A percentile compares a stretch with the other conserved stretches of the same genome.
These are phyloP conservation scores for Ambrosiella xylebori DNA, from an alignment of 2,329 filamentous ascomycete species.

Conservation along the genomic window DNA sequence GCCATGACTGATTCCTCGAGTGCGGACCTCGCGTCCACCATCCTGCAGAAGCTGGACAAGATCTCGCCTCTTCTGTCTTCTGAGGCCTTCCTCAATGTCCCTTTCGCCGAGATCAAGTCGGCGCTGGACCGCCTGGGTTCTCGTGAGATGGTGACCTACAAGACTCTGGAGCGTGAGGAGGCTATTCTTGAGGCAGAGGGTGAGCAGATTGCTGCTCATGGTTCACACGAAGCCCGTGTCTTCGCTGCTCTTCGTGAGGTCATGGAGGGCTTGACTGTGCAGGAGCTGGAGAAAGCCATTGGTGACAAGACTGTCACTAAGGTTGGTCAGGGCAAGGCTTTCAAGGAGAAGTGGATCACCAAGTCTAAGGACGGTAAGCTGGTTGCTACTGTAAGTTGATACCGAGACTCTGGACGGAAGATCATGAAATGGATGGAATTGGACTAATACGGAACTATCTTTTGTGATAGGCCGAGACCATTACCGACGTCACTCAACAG, in stretches of 20 bases:
- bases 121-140: slow-evolving; percentile 73
- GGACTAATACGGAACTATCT: not conserved
- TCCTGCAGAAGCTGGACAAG: slow-evolving; percentile 49
- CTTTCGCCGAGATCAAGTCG: slow-evolving; percentile 60
- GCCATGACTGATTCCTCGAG: slow-evolving; percentile 25
- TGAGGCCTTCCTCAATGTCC: slow-evolving; percentile 49
- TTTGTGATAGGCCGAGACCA: slow-evolving; percentile 41
- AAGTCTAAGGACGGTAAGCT: slow-evolving; percentile 42
- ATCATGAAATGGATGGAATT: not conserved
- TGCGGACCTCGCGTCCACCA: slow-evolving; percentile 43
- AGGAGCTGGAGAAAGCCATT: slow-evolving; percentile 51
- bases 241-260: slow-evolving; percentile 57
- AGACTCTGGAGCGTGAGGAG: slow-evolving; percentile 66
- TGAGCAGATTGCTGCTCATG: slow-evolving; percentile 52
- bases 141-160: slow-evolving; percentile 72
- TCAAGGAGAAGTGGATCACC: slow-evolving; percentile 59
- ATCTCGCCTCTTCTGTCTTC: slow-evolving; percentile 48
- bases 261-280: slow-evolving; percentile 65
- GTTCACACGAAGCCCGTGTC: slow-evolving; percentile 68
- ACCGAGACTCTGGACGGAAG: not conserved
- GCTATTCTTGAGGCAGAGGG: slow-evolving; percentile 59
- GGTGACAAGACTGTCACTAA: slow-evolving; percentile 59
- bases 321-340: slow-evolving; percentile 86
- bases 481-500: slow-evolving; percentile 63
- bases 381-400: slow-evolving; percentile 30